Evolutionary conservation across 805 yeast genomes (phyloP), one percentile per base, ranked within the genome.

Genomic region (Ogataea ramenticola): DNA sequence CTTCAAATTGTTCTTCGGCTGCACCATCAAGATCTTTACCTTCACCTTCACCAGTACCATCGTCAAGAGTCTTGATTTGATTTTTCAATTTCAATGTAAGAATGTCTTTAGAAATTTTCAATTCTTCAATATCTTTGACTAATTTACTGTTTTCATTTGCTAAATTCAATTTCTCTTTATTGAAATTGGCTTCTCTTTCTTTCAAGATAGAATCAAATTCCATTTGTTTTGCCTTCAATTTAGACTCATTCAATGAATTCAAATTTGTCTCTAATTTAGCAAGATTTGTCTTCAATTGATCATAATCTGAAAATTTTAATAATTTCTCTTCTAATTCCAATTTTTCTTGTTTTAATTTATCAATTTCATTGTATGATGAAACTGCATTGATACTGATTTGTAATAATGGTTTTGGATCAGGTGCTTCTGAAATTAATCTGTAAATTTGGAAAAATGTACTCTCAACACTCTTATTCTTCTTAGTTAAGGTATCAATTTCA

Each of bases 391-490:
- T 58, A 1, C 90, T 77, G 33, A 79, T 73, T 52, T 84, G 85
- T 46, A 91, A 65, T 36, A 90, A 62, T 4, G 96, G 95, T 48
- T 74, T 77, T 1, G 98, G 98, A 65, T 91, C 97, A 0, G 97
- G 97, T 0, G 95, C 90, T 60, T 90, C 96, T 5, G 89, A 86
- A 5, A 91, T 66, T 15, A 79, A 70, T 44, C 86, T 70, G 66
- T 91, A 91, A 20, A 86, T 70, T 17, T 80, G 79, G 58, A 89
- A 77, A 55, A 93, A 83, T 27, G 80, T 72, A 33, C 73, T 68
- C 56, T 93, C 98, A 1, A 86, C 78, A 38, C 62, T 68, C 57
- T 90, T 87, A 43, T 86, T 80, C 49, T 93, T 78, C 51, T 78
- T 77, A 1, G 96, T 86, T 50, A 91, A 68, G 36, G 71, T 67